A percentile compares a stretch with the other conserved stretches of the same genome.
These are phyloP conservation scores for Triticum urartu DNA, from an alignment of 176 grass and related monocot species.

Conservation along the genomic window DNA sequence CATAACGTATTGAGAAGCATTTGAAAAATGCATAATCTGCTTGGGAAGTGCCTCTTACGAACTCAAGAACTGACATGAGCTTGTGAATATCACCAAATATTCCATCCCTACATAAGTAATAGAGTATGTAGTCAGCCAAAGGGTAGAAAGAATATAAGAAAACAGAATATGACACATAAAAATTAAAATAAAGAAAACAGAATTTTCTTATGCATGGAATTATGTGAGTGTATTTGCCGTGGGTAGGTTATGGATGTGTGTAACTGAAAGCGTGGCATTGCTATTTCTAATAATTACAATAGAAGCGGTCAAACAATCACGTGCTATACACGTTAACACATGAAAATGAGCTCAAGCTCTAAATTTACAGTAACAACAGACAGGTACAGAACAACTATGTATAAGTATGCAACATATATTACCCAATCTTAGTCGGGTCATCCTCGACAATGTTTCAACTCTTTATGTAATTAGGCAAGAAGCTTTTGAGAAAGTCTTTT, in stretches of 20 bases:
- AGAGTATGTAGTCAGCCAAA: conserved; percentile 37
- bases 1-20: conserved; percentile 23
- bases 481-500: neutral
- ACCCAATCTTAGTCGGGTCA: neutral
- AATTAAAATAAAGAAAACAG: neutral
- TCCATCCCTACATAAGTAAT: conserved; percentile 56
- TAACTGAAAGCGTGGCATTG: neutral
- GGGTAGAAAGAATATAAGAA: neutral
- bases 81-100: conserved; percentile 64
- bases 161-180: neutral
- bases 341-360: neutral
- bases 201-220: conserved; percentile 14
- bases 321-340: neutral
- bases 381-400: neutral
- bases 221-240: conserved; percentile 10
- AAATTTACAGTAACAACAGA: conserved; percentile 15
- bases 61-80: conserved; percentile 70
- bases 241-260: neutral
- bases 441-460: conserved; percentile 1
- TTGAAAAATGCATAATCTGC: conserved; percentile 16
- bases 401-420: neutral
- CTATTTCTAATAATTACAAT: conserved; percentile 7
- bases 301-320: conserved; percentile 7
- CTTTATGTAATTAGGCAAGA: neutral
- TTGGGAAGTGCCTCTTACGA: conserved; percentile 50